A percentile compares a stretch with the other conserved stretches of the same genome.
These are phyloP conservation scores for Cutaneotrichosporon cavernicola DNA, from an alignment of 1,284 basidiomycete genomes.

Conservation along the genomic window DNA sequence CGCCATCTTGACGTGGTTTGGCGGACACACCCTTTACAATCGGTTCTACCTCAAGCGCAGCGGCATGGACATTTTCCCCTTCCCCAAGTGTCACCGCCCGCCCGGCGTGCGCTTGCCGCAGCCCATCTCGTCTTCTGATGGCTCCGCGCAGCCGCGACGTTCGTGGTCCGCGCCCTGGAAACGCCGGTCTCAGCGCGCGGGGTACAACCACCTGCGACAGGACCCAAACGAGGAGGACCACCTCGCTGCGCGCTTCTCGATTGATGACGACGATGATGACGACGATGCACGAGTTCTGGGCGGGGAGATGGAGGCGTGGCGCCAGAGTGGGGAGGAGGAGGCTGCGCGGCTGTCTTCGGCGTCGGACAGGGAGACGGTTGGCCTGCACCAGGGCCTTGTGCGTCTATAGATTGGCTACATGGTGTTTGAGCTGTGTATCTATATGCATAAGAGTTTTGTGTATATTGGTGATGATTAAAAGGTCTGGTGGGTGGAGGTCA, in stretches of 20 bases:
- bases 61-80: constrained; percentile 47
- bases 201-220: constrained; percentile 43
- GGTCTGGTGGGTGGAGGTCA: background rate
- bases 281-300: constrained; percentile 31
- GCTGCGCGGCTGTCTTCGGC: background rate
- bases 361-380: constrained; percentile 18
- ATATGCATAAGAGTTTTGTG: constrained; percentile 14
- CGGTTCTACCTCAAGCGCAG: constrained; percentile 45
- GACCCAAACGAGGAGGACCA: constrained; percentile 56
- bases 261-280: constrained; percentile 50
- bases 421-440: constrained; percentile 3
- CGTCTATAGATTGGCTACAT: constrained; percentile 31
- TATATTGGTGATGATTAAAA: background rate
- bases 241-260: constrained; percentile 57
- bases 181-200: constrained; percentile 33
- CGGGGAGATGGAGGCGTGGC: constrained; percentile 42
- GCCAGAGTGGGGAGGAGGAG: constrained; percentile 23
- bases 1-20: constrained; percentile 49
- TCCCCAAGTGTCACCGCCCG: constrained; percentile 27
- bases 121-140: background rate
- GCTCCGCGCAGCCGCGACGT: constrained; percentile 7
- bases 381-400: constrained; percentile 42
- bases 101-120: constrained; percentile 13
- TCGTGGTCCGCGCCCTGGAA: constrained; percentile 30
- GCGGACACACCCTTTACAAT: constrained; percentile 50